Percentiles rank a stretch among this genome's conserved stretches.
These are phyloP conservation scores for Lecanosticta acicola DNA, from an alignment of 2,329 filamentous ascomycete species.

Conservation along the genomic window DNA sequence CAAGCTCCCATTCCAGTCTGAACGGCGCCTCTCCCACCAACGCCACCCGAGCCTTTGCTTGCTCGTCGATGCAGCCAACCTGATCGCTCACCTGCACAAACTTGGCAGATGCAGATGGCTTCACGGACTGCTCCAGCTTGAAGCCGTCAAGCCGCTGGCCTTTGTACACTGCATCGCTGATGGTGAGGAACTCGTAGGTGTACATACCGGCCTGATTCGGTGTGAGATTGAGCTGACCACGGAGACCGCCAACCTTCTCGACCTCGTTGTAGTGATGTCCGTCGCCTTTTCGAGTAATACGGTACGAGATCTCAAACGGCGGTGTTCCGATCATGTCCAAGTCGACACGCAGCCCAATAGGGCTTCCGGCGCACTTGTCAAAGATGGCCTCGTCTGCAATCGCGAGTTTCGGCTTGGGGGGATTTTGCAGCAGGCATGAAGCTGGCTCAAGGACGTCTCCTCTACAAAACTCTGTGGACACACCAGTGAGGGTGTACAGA, in stretches of 20 bases:
- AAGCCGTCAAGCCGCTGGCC: constrained; percentile 57
- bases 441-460: constrained; percentile 91
- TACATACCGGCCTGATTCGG: constrained; percentile 78
- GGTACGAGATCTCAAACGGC: constrained; percentile 79
- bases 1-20: constrained; percentile 83
- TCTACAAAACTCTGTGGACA: constrained; percentile 73
- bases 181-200: constrained; percentile 74
- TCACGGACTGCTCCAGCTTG: constrained; percentile 77
- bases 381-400: constrained; percentile 75
- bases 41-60: constrained; percentile 66
- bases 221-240: constrained; percentile 77
- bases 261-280: constrained; percentile 45
- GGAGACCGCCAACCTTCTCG: constrained; percentile 61
- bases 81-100: constrained; percentile 56
- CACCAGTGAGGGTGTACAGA: constrained; percentile 75
- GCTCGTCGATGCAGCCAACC: constrained; percentile 76
- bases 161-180: constrained; percentile 78
- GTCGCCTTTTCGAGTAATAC: constrained; percentile 57
- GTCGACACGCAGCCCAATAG: constrained; percentile 82
- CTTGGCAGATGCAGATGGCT: constrained; percentile 77
- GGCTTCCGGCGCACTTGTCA: constrained; percentile 91
- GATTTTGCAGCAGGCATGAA: constrained; percentile 87
- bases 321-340: constrained; percentile 88
- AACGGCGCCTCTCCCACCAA: constrained; percentile 82
- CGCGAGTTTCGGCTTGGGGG: constrained; percentile 73